phyloP scores from a whole-genome alignment of 352 stramenopile genomes.

The Globisporangium lucens region DNA sequence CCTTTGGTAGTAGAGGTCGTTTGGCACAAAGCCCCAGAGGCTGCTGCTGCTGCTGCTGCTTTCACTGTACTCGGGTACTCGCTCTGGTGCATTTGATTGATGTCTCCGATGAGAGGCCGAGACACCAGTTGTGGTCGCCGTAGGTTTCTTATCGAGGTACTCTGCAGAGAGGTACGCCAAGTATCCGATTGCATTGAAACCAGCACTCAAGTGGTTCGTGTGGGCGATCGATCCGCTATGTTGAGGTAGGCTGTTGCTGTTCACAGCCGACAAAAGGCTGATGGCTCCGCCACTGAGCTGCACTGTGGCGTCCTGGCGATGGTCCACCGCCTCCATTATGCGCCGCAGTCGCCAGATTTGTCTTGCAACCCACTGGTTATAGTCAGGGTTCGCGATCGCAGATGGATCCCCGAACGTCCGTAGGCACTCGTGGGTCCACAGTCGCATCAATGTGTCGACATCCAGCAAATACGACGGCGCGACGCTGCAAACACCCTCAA shows the following conservation, averaged over 20 bases:
- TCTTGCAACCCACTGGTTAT: slow-evolving; percentile 1
- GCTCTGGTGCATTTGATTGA: not conserved
- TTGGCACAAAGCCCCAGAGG: slow-evolving; percentile 29
- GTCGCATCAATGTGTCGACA: slow-evolving; percentile 33
- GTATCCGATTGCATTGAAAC: not conserved
- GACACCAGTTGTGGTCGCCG: not conserved
- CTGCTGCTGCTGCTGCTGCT: not conserved
- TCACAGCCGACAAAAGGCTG: not conserved
- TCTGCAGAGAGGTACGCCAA: slow-evolving; percentile 7
- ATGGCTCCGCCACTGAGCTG: not conserved
- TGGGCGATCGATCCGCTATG: not conserved
- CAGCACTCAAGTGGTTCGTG: slow-evolving; percentile 2
- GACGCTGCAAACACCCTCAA: slow-evolving; percentile 44
- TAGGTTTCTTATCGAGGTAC: slow-evolving; percentile 7
- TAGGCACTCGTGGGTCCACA: slow-evolving; percentile 52
- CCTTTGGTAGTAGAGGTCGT: slow-evolving; percentile 25
- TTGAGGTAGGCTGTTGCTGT: not conserved
- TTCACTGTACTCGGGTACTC: not conserved
- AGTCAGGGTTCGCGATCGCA: not conserved
- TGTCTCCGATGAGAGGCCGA: not conserved
- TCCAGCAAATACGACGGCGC: slow-evolving; percentile 33
- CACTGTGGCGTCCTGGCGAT: not conserved
- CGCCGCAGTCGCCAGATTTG: slow-evolving; percentile 23
- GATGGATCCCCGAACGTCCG: slow-evolving; percentile 32
- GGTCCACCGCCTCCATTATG: slow-evolving; percentile 23